These are phyloP conservation scores for Cairneyella variabilis DNA, from an alignment of 495 filamentous ascomycete species.

Conservation along the genomic window DNA sequence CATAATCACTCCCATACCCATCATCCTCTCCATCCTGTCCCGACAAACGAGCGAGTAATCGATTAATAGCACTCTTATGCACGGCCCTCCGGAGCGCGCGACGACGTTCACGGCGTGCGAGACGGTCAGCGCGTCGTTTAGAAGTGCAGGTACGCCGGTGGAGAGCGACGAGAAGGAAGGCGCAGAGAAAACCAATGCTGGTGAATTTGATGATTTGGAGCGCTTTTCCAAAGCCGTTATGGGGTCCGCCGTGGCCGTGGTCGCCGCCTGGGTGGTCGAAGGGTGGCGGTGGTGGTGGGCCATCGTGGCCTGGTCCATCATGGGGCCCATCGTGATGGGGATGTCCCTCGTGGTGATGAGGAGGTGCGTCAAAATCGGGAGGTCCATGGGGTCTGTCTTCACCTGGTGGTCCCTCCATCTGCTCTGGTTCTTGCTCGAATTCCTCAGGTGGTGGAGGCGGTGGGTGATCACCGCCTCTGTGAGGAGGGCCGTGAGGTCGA, in stretches of 20 bases:
- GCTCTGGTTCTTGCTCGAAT: neutral
- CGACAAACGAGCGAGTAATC: conserved; percentile 11
- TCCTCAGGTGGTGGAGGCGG: neutral
- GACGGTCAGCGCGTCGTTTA: conserved; percentile 12
- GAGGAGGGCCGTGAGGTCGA: too few species aligned
- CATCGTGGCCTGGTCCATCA: conserved; percentile 2
- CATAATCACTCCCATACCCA: conserved; percentile 12
- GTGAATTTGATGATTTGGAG: conserved; percentile 14
- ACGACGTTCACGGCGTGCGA: conserved; percentile 33
- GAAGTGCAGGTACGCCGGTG: conserved; percentile 30
- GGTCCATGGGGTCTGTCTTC: neutral
- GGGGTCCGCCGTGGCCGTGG: conserved; percentile 1
- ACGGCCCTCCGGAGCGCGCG: conserved; percentile 38
- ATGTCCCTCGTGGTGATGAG: neutral
- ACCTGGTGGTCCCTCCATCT: neutral
- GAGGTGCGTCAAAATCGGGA: conserved; percentile 3
- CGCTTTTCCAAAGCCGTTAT: conserved; percentile 7
- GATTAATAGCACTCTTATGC: conserved; percentile 28
- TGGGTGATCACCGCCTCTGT: neutral
- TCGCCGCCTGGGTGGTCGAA: neutral
- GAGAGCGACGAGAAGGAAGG: conserved; percentile 31
- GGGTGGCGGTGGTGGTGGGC: conserved; percentile 7
- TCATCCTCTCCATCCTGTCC: conserved; percentile 9
- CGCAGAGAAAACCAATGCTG: conserved; percentile 27
- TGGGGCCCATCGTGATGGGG: neutral